These are phyloP conservation scores for Kernera saxatilis DNA, from an alignment of 345 rosid species.

Conservation along the genomic window DNA sequence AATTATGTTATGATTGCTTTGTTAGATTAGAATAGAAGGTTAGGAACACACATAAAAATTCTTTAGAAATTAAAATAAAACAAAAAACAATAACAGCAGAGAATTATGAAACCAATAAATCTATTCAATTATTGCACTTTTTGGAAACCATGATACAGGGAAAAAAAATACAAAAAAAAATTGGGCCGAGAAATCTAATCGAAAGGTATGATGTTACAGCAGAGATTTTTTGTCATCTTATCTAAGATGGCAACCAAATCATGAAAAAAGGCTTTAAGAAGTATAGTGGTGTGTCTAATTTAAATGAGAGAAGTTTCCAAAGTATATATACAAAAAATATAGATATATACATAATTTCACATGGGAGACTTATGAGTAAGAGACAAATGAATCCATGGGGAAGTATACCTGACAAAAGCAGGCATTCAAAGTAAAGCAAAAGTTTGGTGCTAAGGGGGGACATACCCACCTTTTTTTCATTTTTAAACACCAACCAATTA, in stretches of 20 bases:
- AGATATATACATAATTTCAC: slow-evolving; percentile 22
- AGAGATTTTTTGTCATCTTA: slow-evolving; percentile 28
- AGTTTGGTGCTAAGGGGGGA: slow-evolving; percentile 31
- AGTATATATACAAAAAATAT: slow-evolving; percentile 11
- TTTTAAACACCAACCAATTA: not conserved
- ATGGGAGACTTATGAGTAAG: slow-evolving; percentile 31
- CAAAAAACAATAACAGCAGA: not conserved
- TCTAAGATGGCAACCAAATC: slow-evolving; percentile 29
- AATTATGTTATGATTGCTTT: not conserved
- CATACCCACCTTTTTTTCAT: not conserved
- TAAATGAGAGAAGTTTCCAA: slow-evolving; percentile 35
- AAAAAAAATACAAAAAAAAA: not conserved
- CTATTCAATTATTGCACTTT: slow-evolving; percentile 20
- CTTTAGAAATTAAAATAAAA: not conserved
- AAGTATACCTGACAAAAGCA: slow-evolving; percentile 35
- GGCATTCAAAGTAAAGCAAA: slow-evolving; percentile 32
- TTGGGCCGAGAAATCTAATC: slow-evolving; percentile 26
- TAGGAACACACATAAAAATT: not conserved
- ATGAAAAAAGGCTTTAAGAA: slow-evolving; percentile 27
- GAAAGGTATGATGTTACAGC: slow-evolving; percentile 30
- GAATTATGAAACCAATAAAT: not conserved
- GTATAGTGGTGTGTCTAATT: slow-evolving; percentile 34
- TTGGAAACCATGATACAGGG: not conserved
- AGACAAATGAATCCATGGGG: slow-evolving; percentile 32
- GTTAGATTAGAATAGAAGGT: too few relatives aligned